Conservation (phyloP, 805 yeast species). For the Teunomyces atbi region DNA sequence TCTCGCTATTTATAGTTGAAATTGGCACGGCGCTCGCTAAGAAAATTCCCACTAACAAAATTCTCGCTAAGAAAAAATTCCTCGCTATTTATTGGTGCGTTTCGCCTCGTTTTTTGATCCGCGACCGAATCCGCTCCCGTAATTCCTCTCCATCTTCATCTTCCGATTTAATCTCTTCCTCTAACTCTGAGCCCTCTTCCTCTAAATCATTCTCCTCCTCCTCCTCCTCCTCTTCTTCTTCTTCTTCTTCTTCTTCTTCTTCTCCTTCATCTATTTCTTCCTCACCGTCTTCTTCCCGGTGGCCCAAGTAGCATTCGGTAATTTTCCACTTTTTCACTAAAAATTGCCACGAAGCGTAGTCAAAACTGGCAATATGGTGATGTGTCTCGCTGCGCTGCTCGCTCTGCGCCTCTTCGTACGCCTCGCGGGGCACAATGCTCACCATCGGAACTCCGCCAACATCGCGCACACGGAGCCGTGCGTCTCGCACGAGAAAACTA, state of each 20-base stretch:
- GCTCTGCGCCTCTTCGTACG: constrained; percentile 15
- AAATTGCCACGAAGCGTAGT: constrained; percentile 61
- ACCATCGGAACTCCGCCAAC: constrained; percentile 50
- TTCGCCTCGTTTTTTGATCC: neutral
- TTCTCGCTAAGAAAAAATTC: too few species aligned
- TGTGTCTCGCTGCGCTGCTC: constrained; percentile 23
- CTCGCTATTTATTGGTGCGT: too few species aligned
- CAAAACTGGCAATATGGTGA: constrained; percentile 75
- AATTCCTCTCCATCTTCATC: neutral
- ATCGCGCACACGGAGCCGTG: constrained; percentile 51
- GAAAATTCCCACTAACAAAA: too few species aligned
- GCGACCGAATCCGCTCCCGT: neutral
- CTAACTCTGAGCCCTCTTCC: constrained; percentile 38
- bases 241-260: neutral
- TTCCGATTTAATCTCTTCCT: neutral
- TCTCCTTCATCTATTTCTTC: constrained; percentile 5
- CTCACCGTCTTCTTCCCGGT: constrained; percentile 30
- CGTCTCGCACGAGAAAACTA: constrained; percentile 77
- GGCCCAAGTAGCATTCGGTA: constrained; percentile 51
- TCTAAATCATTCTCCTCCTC: constrained; percentile 50
- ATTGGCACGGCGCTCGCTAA: too few species aligned
- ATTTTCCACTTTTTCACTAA: constrained; percentile 56
- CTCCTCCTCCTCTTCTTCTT: neutral
- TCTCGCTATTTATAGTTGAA: too few species aligned
- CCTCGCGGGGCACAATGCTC: constrained; percentile 25